phyloP scores from a whole-genome alignment of 2,329 filamentous ascomycete species.

The Nothopassalora personata region DNA sequence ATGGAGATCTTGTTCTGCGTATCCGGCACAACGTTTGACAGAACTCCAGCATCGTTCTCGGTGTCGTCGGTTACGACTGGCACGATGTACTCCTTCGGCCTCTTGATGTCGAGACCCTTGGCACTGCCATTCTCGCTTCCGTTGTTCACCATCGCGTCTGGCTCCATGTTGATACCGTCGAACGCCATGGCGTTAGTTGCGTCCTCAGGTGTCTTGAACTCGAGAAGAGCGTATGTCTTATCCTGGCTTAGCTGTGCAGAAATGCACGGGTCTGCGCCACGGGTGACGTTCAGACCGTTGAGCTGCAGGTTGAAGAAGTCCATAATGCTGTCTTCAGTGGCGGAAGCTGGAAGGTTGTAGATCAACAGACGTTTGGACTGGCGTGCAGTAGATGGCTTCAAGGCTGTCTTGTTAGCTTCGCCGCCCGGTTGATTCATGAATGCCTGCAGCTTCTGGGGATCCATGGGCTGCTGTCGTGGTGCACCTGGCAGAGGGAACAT shows the following conservation, averaged over 20 bases:
- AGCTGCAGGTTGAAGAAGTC: slow-evolving; percentile 95
- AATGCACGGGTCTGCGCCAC: slow-evolving; percentile 76
- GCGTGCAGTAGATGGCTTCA: slow-evolving; percentile 88
- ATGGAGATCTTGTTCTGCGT: slow-evolving; percentile 94
- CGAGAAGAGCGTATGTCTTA: slow-evolving; percentile 73
- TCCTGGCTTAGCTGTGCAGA: slow-evolving; percentile 78
- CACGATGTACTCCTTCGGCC: slow-evolving; percentile 96
- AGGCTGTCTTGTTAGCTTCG: slow-evolving; percentile 63
- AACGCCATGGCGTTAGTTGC: slow-evolving; percentile 86
- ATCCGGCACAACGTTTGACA: slow-evolving; percentile 79
- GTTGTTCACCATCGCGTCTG: slow-evolving; percentile 51
- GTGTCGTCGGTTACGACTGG: slow-evolving; percentile 70
- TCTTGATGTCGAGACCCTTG: slow-evolving; percentile 66
- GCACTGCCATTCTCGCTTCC: slow-evolving; percentile 50
- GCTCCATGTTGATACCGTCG: slow-evolving; percentile 82
- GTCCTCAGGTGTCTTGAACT: slow-evolving; percentile 83
- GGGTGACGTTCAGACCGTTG: slow-evolving; percentile 90
- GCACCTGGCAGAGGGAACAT: slow-evolving; percentile 98
- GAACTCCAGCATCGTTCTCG: slow-evolving; percentile 67
- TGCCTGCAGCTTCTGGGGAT: slow-evolving; percentile 85
- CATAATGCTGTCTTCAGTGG: slow-evolving; percentile 69
- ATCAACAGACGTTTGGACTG: slow-evolving; percentile 90
- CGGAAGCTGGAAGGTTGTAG: slow-evolving; percentile 68
- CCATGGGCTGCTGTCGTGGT: slow-evolving; percentile 90
- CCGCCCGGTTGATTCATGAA: slow-evolving; percentile 88